Percentiles rank a stretch among this genome's conserved stretches.
phyloP scores from a whole-genome alignment of 306 rosid genomes.

The Rubus parviflorus region DNA sequence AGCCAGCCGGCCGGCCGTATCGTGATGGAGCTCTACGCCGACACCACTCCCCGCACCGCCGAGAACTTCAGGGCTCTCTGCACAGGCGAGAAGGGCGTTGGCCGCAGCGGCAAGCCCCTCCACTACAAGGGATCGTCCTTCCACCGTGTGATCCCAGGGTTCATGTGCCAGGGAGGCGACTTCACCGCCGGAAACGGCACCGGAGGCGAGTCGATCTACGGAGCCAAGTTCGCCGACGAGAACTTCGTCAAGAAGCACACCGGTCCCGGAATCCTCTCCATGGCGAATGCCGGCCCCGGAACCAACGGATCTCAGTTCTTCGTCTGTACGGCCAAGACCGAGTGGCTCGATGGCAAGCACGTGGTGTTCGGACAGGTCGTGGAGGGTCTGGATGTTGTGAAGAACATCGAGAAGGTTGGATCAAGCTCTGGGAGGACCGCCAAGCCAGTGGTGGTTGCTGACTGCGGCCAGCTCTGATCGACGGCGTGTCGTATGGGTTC shows the following conservation, averaged over 20 bases:
- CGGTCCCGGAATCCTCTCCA: conserved; percentile 75
- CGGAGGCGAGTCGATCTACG: conserved; percentile 94
- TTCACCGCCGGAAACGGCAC: conserved; percentile 95
- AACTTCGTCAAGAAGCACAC: conserved; percentile 90
- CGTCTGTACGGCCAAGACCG: conserved; percentile 77
- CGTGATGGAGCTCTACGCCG: conserved; percentile 85
- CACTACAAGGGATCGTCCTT: conserved; percentile 83
- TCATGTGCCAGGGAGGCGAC: conserved; percentile 98
- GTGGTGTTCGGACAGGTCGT: conserved; percentile 83
- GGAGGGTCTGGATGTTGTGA: conserved; percentile 70
- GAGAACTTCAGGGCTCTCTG: conserved; percentile 97
- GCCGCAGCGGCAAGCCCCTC: conserved; percentile 71
- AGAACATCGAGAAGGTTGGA: conserved; percentile 68
- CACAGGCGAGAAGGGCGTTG: conserved; percentile 89
- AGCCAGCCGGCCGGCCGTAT: conserved; percentile 64
- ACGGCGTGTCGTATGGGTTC: background rate
- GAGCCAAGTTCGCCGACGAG: conserved; percentile 86
- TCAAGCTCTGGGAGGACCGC: conserved; percentile 62
- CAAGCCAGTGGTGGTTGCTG: conserved; percentile 59
- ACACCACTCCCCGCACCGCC: conserved; percentile 68
- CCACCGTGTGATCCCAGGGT: conserved; percentile 91
- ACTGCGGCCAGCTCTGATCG: conserved; percentile 82
- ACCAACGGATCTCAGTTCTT: conserved; percentile 98
- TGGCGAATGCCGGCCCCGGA: conserved; percentile 90
- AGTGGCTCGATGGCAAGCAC: conserved; percentile 94